Base-by-base conservation (phyloP, 805 yeast genomes). In the Metschnikowia dekortorum region DNA sequence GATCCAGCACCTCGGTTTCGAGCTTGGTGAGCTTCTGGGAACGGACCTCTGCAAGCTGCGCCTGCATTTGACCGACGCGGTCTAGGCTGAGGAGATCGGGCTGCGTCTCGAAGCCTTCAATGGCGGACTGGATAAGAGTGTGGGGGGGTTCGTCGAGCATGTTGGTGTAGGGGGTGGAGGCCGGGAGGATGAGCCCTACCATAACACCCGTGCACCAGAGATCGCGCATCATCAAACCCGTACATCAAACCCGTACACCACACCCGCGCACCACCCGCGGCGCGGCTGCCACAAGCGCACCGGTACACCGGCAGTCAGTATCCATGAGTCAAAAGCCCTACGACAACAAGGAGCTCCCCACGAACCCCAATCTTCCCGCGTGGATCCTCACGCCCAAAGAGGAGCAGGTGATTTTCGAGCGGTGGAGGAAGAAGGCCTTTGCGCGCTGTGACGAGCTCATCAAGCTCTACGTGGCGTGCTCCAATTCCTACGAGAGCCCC, bases 331-430 rank as follows among this genome's bases (percentile, higher is more conserved):
- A 71, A 53, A 68, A 68, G 52, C 60, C 69, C 14, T 71, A 63
- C 54, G 72, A 70, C 36, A 73, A 66, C 38, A 63, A 68, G 8
- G 73, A 70, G 30, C 65, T 73, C 47, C 74, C 70, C 32, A 62
- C 71, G 5, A 70, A 74, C 57, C 77, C 77, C 33, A 68, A 66
- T 54, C 68, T 87, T 29, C 95, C 95, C 1, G 71, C 79, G 10
- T 87, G 95, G 95, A 79, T 85, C 54, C 70, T 87, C 22, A 79
- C 88, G 0, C 92, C 94, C 11, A 78, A 76, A 54, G 94, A 87
- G 63, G 95, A 87, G 62, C 83, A 82, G 66, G 79, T 82, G 51
- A 83, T 85, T 34, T 81, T 87, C 60, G 82, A 79, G 57, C 79
- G 87, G 59, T 82, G 91, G 84, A 81, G 86, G 64, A 76, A 71